These are phyloP conservation scores for Ophiostoma triangulosporum DNA, from an alignment of 2,329 filamentous ascomycete genomes.

Conservation along the genomic window DNA sequence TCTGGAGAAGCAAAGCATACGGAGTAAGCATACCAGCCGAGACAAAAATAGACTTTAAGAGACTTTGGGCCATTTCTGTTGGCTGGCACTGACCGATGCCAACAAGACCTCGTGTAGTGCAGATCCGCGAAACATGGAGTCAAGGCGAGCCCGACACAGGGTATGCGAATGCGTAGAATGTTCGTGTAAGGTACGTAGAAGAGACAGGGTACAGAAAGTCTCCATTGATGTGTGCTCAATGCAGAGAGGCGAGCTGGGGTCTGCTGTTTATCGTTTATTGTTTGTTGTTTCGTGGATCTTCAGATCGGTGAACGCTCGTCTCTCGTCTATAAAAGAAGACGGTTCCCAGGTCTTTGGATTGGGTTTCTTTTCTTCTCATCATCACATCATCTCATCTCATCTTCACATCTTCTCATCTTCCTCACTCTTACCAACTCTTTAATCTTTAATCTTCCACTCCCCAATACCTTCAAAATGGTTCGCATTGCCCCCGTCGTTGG, in stretches of 20 bases:
- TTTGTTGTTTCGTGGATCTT: background rate
- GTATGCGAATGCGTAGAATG: too few relatives aligned
- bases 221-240: background rate
- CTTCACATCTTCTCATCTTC: background rate
- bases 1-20: background rate
- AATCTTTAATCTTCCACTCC: background rate
- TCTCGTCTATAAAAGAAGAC: background rate
- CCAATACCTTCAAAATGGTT: constrained; percentile 1
- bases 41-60: background rate
- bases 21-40: background rate
- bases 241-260: background rate
- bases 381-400: background rate
- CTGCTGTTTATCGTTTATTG: background rate
- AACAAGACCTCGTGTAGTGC: background rate
- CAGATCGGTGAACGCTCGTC: background rate
- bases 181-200: too few relatives aligned
- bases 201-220: background rate
- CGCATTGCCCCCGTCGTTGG: constrained; percentile 6
- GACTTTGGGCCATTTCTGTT: too few relatives aligned
- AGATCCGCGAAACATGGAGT: background rate
- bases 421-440: background rate
- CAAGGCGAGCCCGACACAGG: background rate
- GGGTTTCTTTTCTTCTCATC: background rate
- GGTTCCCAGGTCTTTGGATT: background rate
- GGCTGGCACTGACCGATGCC: background rate